Evolutionary conservation across 1,139 yeast genomes (phyloP).

Genomic region (Dujonia santamariae): DNA sequence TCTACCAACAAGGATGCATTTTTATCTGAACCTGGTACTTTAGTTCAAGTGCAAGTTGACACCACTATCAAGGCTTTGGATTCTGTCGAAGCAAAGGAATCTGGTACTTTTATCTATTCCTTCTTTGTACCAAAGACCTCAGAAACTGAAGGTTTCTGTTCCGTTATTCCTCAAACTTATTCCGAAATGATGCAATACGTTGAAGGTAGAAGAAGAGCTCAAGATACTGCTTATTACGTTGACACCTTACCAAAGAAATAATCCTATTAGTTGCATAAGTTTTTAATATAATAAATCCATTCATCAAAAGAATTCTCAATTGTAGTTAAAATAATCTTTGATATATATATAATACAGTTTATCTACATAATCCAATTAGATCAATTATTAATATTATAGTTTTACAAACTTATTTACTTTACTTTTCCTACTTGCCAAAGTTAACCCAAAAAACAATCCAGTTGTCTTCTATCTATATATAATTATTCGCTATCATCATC

Average conservation of each 20-base stretch:
- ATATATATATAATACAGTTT: too few species aligned
- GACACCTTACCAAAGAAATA: slow-evolving; percentile 31
- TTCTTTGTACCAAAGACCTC: slow-evolving; percentile 69
- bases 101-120: slow-evolving; percentile 86
- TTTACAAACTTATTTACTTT: neutral
- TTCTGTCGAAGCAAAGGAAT: slow-evolving; percentile 57
- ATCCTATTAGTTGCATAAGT: too few species aligned
- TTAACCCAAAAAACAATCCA: too few species aligned
- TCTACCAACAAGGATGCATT: slow-evolving; percentile 55
- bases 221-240: slow-evolving; percentile 73
- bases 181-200: slow-evolving; percentile 90
- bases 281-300: too few species aligned
- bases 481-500: slow-evolving; percentile 31
- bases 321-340: too few species aligned
- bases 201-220: slow-evolving; percentile 87
- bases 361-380: too few species aligned
- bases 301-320: too few species aligned
- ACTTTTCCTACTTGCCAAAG: too few species aligned
- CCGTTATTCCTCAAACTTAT: slow-evolving; percentile 84
- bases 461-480: too few species aligned
- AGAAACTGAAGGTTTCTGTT: slow-evolving; percentile 43
- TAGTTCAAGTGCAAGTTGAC: slow-evolving; percentile 85
- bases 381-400: neutral
- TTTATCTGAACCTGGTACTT: slow-evolving; percentile 76
- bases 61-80: slow-evolving; percentile 71